Conservation (phyloP, 257 asterid genomes). For the Solanum clarkiae region DNA sequence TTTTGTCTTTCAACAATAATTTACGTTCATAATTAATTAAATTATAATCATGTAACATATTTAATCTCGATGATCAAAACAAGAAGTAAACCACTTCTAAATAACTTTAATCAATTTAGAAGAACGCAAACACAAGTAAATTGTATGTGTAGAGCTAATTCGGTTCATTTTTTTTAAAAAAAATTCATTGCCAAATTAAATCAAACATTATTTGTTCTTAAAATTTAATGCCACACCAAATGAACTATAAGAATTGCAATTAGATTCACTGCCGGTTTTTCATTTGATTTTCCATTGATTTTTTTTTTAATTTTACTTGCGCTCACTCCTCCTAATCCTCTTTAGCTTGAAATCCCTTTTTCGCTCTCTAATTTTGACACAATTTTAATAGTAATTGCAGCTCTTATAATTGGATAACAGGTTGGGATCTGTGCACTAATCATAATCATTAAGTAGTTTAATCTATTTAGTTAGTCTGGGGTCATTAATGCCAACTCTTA, state of each 20-base stretch:
- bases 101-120: background rate
- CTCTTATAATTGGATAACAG: background rate
- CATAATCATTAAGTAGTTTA: conserved; percentile 11
- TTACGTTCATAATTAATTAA: too few relatives aligned
- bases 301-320: background rate
- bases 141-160: background rate
- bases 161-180: background rate
- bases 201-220: background rate
- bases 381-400: background rate
- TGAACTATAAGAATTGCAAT: background rate
- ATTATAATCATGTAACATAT: too few relatives aligned
- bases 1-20: too few relatives aligned
- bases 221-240: too few relatives aligned
- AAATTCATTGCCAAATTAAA: background rate
- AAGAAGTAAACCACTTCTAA: too few relatives aligned
- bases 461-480: background rate
- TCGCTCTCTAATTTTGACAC: background rate
- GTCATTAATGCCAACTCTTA: background rate
- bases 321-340: background rate
- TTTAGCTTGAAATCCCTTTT: background rate
- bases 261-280: background rate
- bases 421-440: conserved; percentile 47
- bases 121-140: background rate
- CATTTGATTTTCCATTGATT: background rate
- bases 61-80: too few relatives aligned